Base-by-base conservation (phyloP, 2,329 filamentous ascomycete genomes). In the Neofusicoccum laricinum region DNA sequence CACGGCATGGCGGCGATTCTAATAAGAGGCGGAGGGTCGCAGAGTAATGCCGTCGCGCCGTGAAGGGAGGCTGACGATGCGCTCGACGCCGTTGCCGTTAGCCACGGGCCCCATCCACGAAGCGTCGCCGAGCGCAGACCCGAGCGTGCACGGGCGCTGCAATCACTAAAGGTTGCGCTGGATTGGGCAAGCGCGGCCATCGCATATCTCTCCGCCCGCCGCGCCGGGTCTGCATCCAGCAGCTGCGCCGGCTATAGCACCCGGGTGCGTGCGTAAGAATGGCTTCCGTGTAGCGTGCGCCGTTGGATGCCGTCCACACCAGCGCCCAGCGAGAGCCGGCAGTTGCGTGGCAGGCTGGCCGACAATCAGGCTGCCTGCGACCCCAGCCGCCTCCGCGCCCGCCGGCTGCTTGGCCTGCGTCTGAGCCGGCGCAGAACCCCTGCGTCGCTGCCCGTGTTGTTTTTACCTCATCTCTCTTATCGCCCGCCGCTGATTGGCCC, bases 201-300 rank as follows among this genome's bases (percentile, higher is more conserved):
- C 57, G 57, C 57, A 61, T 61, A 61, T 61, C 57, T 61, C 43
- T 49, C 57, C 57, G 57, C 57, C 57, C 57, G 41, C 53, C 21
- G 21, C 40, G 53, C 38, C 21, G 53, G 53, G 30, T 30, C 55
- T 46, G 38, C 55, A 34, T 59, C 41, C 40, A 43, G 38, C 55
- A 19, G 40, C 41, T 38, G 38, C 19, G 25, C 55, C 55, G 55
- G 55, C 55, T 34, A 32, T 14, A 43, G 38, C 14, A 30, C 40
- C 40, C 14, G 51, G n/a, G 38, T 59, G 41, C 55, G 55, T 36
- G 55, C 55, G 55, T 36, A 59, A 43, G 40, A 30, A 30, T 30
- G 25, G 25, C 25, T 30, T 15, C 21, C n/a, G 38, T 30, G 5
- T 30, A 30, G 25, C 25, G 25, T 30, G 25, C 25, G 32, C 36